Evolutionary conservation across 345 rosid genomes (phyloP).

Genomic region (Melastoma malabathricum): DNA sequence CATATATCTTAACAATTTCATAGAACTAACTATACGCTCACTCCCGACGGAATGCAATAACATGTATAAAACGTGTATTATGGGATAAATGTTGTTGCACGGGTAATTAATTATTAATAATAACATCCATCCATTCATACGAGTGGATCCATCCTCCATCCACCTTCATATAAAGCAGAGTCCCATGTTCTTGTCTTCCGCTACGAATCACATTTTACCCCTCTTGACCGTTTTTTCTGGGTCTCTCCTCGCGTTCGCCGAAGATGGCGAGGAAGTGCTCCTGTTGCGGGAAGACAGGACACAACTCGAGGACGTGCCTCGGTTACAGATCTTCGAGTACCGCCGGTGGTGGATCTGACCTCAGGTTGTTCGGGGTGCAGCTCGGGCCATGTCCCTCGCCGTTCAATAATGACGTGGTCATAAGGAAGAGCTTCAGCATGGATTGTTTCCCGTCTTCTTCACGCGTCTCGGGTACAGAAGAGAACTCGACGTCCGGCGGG

Average conservation of each 20-base stretch:
- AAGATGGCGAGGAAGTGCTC: constrained; percentile 62
- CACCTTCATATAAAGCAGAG: no score
- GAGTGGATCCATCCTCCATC: no score
- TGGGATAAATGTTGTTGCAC: no score
- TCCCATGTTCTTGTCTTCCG: no score
- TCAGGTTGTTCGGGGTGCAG: constrained; percentile 46
- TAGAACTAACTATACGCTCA: no score
- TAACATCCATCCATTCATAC: no score
- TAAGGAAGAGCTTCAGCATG: constrained; percentile 47
- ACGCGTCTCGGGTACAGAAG: constrained; percentile 18
- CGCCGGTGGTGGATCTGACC: constrained; percentile 8
- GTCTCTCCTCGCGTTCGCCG: constrained; percentile 56
- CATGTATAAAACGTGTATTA: no score
- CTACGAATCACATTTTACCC: no score
- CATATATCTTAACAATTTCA: no score
- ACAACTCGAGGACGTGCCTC: constrained; percentile 47
- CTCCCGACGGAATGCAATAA: no score
- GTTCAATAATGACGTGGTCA: constrained; percentile 6
- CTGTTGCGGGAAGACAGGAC: constrained; percentile 48
- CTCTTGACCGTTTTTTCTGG: constrained; percentile 35
- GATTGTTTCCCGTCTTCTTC: constrained; percentile 25
- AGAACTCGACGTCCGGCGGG: constrained; percentile 14
- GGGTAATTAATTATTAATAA: no score
- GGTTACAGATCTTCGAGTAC: constrained; percentile 5
- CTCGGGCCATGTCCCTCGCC: constrained; percentile 18